Percentiles rank a stretch among this genome's conserved stretches.
Conservation (phyloP, 306 rosid genomes). For the Corylus heterophylla region DNA sequence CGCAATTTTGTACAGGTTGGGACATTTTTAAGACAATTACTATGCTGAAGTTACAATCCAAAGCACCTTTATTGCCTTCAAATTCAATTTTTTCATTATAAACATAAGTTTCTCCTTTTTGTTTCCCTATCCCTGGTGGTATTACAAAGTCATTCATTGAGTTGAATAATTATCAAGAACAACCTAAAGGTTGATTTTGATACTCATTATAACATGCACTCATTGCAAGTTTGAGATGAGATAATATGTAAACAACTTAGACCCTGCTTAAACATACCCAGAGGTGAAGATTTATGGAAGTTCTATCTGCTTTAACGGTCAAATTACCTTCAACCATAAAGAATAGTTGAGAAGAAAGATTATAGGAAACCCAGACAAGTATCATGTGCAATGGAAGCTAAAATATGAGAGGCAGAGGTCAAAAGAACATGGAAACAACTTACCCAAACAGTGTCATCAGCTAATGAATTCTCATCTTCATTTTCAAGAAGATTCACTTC, state of each 20-base stretch:
- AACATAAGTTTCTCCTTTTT: too few relatives aligned
- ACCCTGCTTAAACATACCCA: not conserved
- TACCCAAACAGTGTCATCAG: conserved; percentile 43
- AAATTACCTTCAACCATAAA: not conserved
- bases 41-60: not conserved
- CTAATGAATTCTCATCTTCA: conserved; percentile 32
- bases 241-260: not conserved
- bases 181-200: not conserved
- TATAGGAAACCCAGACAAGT: not conserved
- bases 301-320: not conserved
- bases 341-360: not conserved
- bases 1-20: not conserved
- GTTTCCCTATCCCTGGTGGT: too few relatives aligned
- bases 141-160: not conserved
- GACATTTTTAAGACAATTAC: not conserved
- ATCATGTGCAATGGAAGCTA: not conserved
- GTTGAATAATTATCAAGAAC: not conserved
- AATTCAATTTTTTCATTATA: not conserved
- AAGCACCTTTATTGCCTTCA: not conserved
- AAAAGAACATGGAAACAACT: conserved; percentile 15
- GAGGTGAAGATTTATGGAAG: not conserved
- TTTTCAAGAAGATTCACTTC: conserved; percentile 32
- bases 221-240: not conserved
- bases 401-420: conserved; percentile 12
- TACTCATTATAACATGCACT: conserved; percentile 1